Percentiles rank a stretch among this genome's conserved stretches.
Evolutionary conservation across 2,329 filamentous ascomycete species (phyloP).

Genomic region (Scorias spongiosa): DNA sequence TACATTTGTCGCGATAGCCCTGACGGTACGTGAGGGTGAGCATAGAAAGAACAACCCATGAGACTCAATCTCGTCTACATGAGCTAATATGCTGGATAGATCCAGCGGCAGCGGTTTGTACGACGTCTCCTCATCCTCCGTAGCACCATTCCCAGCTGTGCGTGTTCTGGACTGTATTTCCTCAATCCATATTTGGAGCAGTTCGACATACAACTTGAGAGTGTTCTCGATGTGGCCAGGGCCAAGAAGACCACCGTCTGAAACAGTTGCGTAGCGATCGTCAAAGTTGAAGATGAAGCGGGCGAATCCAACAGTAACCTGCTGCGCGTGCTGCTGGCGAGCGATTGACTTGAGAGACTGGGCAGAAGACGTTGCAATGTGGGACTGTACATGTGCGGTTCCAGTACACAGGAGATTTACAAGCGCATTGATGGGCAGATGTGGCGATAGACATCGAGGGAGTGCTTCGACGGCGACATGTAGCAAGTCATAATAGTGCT

Average conservation of each 20-base stretch:
- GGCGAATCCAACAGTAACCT: constrained; percentile 92
- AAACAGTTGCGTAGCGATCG: constrained; percentile 93
- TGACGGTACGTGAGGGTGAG: constrained; percentile 80
- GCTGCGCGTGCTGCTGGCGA: constrained; percentile 78
- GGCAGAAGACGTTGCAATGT: constrained; percentile 83
- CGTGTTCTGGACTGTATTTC: constrained; percentile 79
- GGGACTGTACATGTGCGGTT: constrained; percentile 83
- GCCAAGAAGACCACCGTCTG: constrained; percentile 90
- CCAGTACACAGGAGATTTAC: constrained; percentile 93
- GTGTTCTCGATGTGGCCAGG: constrained; percentile 91
- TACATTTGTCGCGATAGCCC: constrained; percentile 82
- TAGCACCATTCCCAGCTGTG: constrained; percentile 39
- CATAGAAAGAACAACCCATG: constrained; percentile 95
- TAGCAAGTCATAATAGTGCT: constrained; percentile 87
- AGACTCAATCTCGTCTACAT: constrained; percentile 93
- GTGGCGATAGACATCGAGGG: constrained; percentile 78
- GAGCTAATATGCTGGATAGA: constrained; percentile 72
- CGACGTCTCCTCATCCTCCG: constrained; percentile 39
- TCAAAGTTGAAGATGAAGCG: constrained; percentile 98
- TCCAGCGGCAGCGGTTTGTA: constrained; percentile 40
- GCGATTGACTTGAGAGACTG: constrained; percentile 92
- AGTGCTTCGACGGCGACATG: constrained; percentile 92
- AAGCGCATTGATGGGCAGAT: constrained; percentile 82
- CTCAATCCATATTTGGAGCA: constrained; percentile 94
- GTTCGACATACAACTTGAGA: constrained; percentile 77